Evolutionary conservation across 106 monocot genomes (phyloP).

Genomic region (Platanthera zijinensis): DNA sequence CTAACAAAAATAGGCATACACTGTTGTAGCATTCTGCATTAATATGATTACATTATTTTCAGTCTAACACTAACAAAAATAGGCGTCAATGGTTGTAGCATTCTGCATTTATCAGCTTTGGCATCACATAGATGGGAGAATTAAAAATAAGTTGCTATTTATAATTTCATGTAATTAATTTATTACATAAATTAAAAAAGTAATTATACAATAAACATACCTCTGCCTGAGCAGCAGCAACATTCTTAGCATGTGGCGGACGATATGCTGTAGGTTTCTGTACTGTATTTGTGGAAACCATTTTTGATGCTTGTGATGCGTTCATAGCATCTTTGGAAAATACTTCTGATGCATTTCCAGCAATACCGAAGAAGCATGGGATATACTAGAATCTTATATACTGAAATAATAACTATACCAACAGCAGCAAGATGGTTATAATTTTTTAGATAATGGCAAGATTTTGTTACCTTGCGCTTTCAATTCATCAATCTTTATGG

Average conservation of each 20-base stretch:
- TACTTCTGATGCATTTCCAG: constrained; percentile 23
- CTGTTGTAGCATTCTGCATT: too few relatives aligned
- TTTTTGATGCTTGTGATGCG: constrained; percentile 33
- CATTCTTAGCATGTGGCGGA: constrained; percentile 76
- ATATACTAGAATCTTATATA: constrained; percentile 36
- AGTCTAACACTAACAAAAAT: too few relatives aligned
- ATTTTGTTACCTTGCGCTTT: constrained; percentile 58
- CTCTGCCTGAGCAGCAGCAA: constrained; percentile 75
- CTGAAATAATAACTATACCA: constrained; percentile 20
- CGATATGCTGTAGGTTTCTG: constrained; percentile 88
- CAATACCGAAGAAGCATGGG: constrained; percentile 32
- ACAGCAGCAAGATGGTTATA: neutral
- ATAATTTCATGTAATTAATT: neutral
- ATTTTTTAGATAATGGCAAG: neutral
- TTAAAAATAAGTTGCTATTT: neutral
- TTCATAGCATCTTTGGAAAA: constrained; percentile 29
- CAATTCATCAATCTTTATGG: constrained; percentile 57
- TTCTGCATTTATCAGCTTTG: too few relatives aligned
- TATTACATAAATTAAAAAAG: neutral
- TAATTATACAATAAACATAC: constrained; percentile 24
- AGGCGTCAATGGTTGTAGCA: too few relatives aligned
- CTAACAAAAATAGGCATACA: too few relatives aligned
- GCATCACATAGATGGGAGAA: too few relatives aligned
- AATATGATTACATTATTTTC: too few relatives aligned
- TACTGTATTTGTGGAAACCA: constrained; percentile 16